phyloP scores from a whole-genome alignment of 1,139 yeast genomes.

The Suhomyces guaymorum region DNA sequence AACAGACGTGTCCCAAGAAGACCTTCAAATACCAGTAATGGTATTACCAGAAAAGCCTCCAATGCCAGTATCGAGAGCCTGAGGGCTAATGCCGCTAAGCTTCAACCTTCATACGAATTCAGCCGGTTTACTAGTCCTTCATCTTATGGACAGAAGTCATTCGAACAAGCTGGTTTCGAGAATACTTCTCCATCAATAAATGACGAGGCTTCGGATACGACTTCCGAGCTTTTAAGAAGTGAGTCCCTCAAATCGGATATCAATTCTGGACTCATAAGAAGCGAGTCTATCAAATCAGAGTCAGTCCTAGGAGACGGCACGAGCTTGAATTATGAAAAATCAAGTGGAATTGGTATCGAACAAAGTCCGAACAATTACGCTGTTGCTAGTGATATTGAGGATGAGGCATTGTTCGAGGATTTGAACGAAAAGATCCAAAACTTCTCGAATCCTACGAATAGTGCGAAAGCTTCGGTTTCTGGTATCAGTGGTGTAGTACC shows the following conservation, averaged over 20 bases:
- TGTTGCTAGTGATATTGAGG: constrained; percentile 9
- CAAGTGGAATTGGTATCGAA: constrained; percentile 4
- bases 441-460: constrained; percentile 5
- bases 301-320: too few species aligned
- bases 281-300: too few species aligned
- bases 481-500: constrained; percentile 9
- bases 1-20: constrained; percentile 48
- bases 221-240: too few species aligned
- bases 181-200: too few species aligned
- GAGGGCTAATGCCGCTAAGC: constrained; percentile 4
- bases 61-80: constrained; percentile 5
- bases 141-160: too few species aligned
- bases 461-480: constrained; percentile 6
- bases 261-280: too few species aligned
- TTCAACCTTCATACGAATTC: constrained; percentile 18
- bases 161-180: too few species aligned
- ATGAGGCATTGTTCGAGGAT: constrained; percentile 7
- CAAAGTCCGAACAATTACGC: constrained; percentile 5
- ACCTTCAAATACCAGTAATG: constrained; percentile 12
- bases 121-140: constrained; percentile 9
- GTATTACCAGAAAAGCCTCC: constrained; percentile 20
- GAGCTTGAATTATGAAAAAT: too few species aligned
- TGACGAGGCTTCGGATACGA: constrained; percentile 1
- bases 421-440: constrained; percentile 10
- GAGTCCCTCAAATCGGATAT: too few species aligned